These are phyloP conservation scores for Botrytis porri DNA, from an alignment of 2,329 filamentous ascomycete genomes.

Conservation along the genomic window DNA sequence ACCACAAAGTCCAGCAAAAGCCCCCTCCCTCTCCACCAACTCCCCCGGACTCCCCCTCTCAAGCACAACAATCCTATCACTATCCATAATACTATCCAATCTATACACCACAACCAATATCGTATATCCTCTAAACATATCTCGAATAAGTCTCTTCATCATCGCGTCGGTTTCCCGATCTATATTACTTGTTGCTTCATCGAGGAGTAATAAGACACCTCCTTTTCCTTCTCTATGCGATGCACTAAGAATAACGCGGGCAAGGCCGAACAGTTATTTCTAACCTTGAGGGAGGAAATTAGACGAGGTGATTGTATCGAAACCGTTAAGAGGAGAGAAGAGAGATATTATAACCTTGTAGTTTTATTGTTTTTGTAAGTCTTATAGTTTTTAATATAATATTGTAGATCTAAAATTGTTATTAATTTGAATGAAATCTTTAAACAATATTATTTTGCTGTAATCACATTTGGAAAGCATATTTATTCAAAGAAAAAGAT, in stretches of 20 bases:
- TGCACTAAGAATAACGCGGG: not conserved
- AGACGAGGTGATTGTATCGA: not conserved
- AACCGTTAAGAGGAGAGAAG: not conserved
- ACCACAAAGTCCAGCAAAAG: not conserved
- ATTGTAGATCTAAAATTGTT: not conserved
- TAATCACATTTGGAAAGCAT: not conserved
- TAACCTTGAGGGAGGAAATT: not conserved
- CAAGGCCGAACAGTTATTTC: not conserved
- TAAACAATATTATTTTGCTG: not conserved
- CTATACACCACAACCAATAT: conserved; percentile 44
- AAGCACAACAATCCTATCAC: conserved; percentile 50
- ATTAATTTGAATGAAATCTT: not conserved
- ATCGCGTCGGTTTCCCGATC: conserved; percentile 49
- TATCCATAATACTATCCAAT: conserved; percentile 47
- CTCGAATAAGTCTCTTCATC: conserved; percentile 53
- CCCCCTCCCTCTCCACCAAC: not conserved
- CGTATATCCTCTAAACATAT: conserved; percentile 53
- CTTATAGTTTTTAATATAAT: not conserved
- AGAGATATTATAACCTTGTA: too few relatives aligned
- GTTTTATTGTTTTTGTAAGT: not conserved
- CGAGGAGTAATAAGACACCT: not conserved
- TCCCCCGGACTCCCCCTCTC: conserved; percentile 38
- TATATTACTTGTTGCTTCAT: not conserved
- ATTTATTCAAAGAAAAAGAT: conserved; percentile 40
- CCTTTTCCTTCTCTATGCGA: not conserved